A percentile compares a stretch with the other conserved stretches of the same genome.
Evolutionary conservation across 2,329 filamentous ascomycete genomes (phyloP).

Genomic region (Ophioceras dolichostomum): DNA sequence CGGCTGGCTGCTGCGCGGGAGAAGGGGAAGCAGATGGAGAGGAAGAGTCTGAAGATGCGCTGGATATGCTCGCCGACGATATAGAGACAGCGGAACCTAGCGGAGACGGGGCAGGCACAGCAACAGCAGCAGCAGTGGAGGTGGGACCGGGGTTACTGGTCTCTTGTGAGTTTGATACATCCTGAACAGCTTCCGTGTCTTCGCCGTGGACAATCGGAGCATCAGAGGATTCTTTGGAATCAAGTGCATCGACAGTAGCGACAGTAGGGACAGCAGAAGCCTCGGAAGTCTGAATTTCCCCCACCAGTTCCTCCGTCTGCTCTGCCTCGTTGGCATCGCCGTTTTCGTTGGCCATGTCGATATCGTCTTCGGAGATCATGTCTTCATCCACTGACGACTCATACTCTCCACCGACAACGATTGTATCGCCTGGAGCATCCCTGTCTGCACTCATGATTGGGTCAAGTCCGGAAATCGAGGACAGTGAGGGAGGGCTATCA

Average conservation of each 20-base stretch:
- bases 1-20: no score
- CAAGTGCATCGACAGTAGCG: conserved; percentile 27
- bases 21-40: no score
- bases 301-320: conserved; percentile 10
- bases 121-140: conserved; percentile 1
- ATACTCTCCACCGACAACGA: conserved; percentile 1
- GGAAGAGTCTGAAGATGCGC: neutral
- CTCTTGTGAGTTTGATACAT: neutral
- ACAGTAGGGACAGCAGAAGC: conserved; percentile 1
- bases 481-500: no score
- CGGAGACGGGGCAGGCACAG: conserved; percentile 4
- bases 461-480: no score
- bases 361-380: conserved; percentile 29
- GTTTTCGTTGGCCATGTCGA: conserved; percentile 27
- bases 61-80: neutral
- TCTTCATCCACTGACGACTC: conserved; percentile 16
- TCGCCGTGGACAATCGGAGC: conserved; percentile 18
- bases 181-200: conserved; percentile 3
- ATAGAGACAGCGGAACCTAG: neutral
- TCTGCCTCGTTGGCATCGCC: conserved; percentile 14
- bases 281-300: no score
- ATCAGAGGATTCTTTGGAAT: conserved; percentile 39
- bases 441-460: conserved; percentile 1
- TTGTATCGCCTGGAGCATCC: conserved; percentile 2
- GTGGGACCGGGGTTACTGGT: neutral